These are phyloP conservation scores for Paramyrothecium roridum DNA, from an alignment of 2,329 filamentous ascomycete genomes.

Conservation along the genomic window DNA sequence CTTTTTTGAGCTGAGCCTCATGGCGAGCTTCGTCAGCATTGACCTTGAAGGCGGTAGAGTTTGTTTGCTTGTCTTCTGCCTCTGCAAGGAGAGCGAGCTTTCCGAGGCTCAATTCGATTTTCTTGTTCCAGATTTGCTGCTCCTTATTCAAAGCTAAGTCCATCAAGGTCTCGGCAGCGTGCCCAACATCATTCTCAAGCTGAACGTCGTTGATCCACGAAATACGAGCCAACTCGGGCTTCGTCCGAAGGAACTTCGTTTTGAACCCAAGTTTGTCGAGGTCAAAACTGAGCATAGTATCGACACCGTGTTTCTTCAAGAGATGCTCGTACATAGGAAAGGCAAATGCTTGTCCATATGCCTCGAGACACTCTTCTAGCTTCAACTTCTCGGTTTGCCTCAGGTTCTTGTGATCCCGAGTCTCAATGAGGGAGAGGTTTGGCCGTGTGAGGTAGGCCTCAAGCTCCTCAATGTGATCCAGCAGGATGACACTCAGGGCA, in stretches of 20 bases:
- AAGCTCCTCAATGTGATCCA: constrained; percentile 46
- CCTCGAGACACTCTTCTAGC: constrained; percentile 55
- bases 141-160: constrained; percentile 69
- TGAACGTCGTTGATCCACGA: constrained; percentile 94
- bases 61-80: constrained; percentile 28
- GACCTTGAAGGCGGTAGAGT: constrained; percentile 34
- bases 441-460: constrained; percentile 22
- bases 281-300: constrained; percentile 68
- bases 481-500: constrained; percentile 54
- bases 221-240: constrained; percentile 70
- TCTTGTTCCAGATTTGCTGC: constrained; percentile 85
- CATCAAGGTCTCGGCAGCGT: constrained; percentile 69
- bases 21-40: constrained; percentile 30
- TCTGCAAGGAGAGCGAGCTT: constrained; percentile 77
- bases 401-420: constrained; percentile 25
- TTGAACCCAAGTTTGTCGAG: constrained; percentile 67
- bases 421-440: constrained; percentile 22
- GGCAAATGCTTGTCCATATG: constrained; percentile 64
- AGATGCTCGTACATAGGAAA: constrained; percentile 78
- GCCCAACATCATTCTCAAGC: constrained; percentile 69
- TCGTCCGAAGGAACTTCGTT: constrained; percentile 73
- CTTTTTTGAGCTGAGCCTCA: constrained; percentile 44
- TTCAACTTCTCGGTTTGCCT: constrained; percentile 40
- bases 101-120: constrained; percentile 84
- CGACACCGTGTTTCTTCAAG: constrained; percentile 63